phyloP scores from a whole-genome alignment of 306 rosid genomes.

The Gastrolobium villosum region DNA sequence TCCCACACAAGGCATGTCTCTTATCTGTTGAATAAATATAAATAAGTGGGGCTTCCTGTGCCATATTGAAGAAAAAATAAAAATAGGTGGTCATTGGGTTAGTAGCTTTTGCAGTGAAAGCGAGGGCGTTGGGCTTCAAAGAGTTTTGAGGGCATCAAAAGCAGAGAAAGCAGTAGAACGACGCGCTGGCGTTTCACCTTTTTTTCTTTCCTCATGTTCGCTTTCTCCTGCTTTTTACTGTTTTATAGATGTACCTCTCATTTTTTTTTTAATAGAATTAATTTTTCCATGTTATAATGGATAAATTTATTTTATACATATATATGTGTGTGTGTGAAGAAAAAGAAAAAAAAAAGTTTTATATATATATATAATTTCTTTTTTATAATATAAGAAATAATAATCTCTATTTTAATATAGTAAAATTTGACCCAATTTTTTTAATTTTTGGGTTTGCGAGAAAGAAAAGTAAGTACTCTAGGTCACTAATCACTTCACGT shows the following conservation, averaged over 20 bases:
- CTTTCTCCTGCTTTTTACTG: slow-evolving; percentile 50
- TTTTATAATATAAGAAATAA: too few relatives aligned
- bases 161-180: slow-evolving; percentile 72
- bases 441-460: slow-evolving; percentile 39
- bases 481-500: slow-evolving; percentile 44
- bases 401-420: not conserved
- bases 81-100: slow-evolving; percentile 47
- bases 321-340: too few relatives aligned
- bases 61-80: slow-evolving; percentile 31
- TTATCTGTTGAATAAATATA: slow-evolving; percentile 33
- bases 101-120: slow-evolving; percentile 60
- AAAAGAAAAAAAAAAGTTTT: too few relatives aligned
- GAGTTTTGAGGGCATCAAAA: slow-evolving; percentile 59
- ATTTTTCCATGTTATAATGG: too few relatives aligned
- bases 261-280: not conserved
- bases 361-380: too few relatives aligned
- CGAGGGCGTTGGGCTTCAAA: slow-evolving; percentile 47
- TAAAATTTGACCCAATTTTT: slow-evolving; percentile 36
- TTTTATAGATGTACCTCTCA: not conserved
- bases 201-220: slow-evolving; percentile 52
- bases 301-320: too few relatives aligned
- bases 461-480: slow-evolving; percentile 19
- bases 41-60: slow-evolving; percentile 38
- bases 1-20: slow-evolving; percentile 7
- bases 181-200: slow-evolving; percentile 57